phyloP scores from a whole-genome alignment of 495 filamentous ascomycete species.

The Penicillium cosmopolitanum region DNA sequence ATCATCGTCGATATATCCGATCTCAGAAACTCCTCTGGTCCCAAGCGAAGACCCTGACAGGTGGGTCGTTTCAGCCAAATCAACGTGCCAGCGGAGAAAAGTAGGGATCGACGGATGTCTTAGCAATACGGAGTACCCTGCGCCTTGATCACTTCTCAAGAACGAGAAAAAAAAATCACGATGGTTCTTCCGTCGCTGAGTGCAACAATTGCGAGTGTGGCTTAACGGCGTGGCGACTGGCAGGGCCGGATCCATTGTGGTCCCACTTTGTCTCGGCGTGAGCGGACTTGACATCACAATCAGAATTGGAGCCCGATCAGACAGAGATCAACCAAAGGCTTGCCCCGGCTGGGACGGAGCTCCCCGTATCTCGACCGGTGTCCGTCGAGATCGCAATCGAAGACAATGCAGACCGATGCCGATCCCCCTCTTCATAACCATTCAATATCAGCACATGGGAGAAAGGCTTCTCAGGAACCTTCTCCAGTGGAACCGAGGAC shows the following conservation, averaged over 20 bases:
- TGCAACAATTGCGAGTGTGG: conserved; percentile 3
- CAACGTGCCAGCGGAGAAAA: conserved; percentile 9
- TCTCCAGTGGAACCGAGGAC: background rate
- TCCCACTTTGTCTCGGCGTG: conserved; percentile 18
- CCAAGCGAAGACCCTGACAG: conserved; percentile 16
- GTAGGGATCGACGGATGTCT: conserved; percentile 20
- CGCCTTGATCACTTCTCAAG: background rate
- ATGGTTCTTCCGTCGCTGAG: background rate
- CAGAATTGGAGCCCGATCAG: conserved; percentile 2
- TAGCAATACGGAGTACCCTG: background rate
- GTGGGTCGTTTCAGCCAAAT: conserved; percentile 22
- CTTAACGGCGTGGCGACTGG: conserved; percentile 8
- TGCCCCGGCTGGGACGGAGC: background rate
- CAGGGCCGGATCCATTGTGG: background rate
- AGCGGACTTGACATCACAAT: conserved; percentile 16
- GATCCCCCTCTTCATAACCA: background rate
- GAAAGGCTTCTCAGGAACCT: background rate
- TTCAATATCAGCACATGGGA: background rate
- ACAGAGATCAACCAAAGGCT: background rate
- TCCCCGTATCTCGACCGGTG: conserved; percentile 9
- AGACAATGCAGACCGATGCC: background rate
- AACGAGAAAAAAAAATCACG: background rate
- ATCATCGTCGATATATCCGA: conserved; percentile 1
- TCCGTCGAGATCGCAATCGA: conserved; percentile 6
- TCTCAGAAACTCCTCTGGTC: conserved; percentile 3